phyloP scores from a whole-genome alignment of 2,329 filamentous ascomycete species.

The Calycina herbarum region DNA sequence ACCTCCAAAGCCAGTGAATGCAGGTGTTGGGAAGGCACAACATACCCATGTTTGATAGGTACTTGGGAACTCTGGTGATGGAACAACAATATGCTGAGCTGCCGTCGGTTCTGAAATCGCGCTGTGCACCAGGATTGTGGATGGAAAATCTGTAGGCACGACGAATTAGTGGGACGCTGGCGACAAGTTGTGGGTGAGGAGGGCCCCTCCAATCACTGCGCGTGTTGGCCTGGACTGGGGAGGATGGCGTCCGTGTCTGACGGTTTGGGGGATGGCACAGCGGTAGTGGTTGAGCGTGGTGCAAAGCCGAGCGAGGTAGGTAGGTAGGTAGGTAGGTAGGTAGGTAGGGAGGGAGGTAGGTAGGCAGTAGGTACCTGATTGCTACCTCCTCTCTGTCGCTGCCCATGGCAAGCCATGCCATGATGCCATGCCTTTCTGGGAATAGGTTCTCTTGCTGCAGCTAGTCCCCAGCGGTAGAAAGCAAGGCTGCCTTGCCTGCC shows the following conservation, averaged over 20 bases:
- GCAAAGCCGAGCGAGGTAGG: neutral
- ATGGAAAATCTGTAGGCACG: conserved; percentile 22
- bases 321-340: too few relatives aligned
- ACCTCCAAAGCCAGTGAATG: conserved; percentile 13
- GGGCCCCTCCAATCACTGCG: conserved; percentile 7
- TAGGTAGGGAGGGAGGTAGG: neutral
- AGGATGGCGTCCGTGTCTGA: conserved; percentile 7
- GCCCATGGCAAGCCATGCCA: neutral
- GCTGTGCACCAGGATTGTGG: conserved; percentile 18
- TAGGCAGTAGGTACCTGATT: neutral
- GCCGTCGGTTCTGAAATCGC: conserved; percentile 20
- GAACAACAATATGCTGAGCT: conserved; percentile 21
- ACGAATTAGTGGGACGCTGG: conserved; percentile 22
- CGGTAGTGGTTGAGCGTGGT: neutral
- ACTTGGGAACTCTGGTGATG: conserved; percentile 15
- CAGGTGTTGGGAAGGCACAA: conserved; percentile 15
- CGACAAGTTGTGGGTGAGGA: conserved; percentile 12
- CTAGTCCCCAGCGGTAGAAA: neutral
- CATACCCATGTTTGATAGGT: conserved; percentile 22
- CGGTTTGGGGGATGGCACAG: conserved; percentile 5
- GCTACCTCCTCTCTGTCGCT: neutral
- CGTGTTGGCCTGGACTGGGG: neutral
- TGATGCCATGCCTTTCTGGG: neutral
- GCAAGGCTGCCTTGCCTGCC: neutral
- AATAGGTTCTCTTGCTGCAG: neutral